Evolutionary conservation across 2,329 filamentous ascomycete species (phyloP), one percentile per base, ranked within the genome.

Genomic region (Gliomastix tumulicola): DNA sequence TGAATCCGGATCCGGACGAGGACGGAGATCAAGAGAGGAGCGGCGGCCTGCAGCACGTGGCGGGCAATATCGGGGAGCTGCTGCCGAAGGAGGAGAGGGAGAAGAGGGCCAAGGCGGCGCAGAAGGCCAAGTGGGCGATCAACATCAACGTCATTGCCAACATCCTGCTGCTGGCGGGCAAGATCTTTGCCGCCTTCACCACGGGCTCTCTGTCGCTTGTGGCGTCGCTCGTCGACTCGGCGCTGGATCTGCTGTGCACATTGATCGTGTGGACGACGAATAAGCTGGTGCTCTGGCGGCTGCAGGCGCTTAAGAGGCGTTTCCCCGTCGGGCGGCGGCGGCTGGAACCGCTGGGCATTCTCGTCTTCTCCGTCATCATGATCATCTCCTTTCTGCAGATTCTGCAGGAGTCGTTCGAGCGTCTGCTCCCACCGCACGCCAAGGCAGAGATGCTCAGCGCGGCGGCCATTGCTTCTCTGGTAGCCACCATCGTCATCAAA

Each of bases 281-380:
- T 4, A 73, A 74, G 48, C 67, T 88, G 37, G 86, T 88, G 40
- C 56, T 67, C 11, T 81, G 77, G 77, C 66, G 55, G n/a, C 17
- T 58, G 9, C 42, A 49, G 1, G 50, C 54, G 1, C 50, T 58
- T 37, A 75, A 77, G 46, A 83, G 86, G 52, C 68, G 73, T 3
- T 88, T 88, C 46, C 84, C 84, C 0, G 79, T 87, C 13, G 84
- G 84, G 5, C 70, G 84, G 16, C 72, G 83, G 15, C 57, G 65
- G 17, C 66, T 89, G 18, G 84, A 89, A 49, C 84, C 84, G 0
- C 68, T 89, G 4, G 84, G 84, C 15, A 81, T 89, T 8, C 66
- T 89, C 2, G 77, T 89, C 28, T 89, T 89, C 60, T 83, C 80
- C 16, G 74, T 88, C 43, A 84, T 89, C 54, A 89, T 89, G 84